Evolutionary conservation across 805 yeast genomes (phyloP), one percentile per base, ranked within the genome.

Genomic region (Candida khao-thaluensis): DNA sequence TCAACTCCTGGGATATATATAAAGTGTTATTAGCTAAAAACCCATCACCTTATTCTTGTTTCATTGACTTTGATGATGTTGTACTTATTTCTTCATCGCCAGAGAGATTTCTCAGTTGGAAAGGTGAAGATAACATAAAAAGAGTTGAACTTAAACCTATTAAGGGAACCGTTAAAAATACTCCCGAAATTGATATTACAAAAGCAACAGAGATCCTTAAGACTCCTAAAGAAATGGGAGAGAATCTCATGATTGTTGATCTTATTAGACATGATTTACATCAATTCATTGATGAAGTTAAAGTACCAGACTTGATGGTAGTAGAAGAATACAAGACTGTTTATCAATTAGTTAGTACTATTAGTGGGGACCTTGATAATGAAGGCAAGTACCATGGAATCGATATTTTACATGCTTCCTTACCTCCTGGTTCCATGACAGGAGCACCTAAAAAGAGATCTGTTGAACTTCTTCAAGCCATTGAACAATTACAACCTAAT

Each of bases 371-470:
- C 15, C 59, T 82, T 18, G 47, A 51, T 10, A 48, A 44, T 12
- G 31, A 42, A 8, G 63, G 49, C 20, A 30, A 31, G 5, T 80
- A 73, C 48, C 65, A 72, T 9, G 99, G 98, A 0, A 65, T 90
- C 17, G 98, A 93, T 56, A 66, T 91, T 2, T 69, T 93, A 9
- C 74, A 79, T 15, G 78, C 78, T 43, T 79, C 96, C 0, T 66
- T 95, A 24, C 99, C 99, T 2, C 96, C 99, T 0, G 99, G 99
- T 0, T 91, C 98, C 1, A 93, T 93, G 99, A 93, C 99, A 0
- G 99, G 99, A 2, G 99, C 99, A 0, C 99, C 99, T 2, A 93
- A 93, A 64, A 85, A 82, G 51, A 74, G 96, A 43, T 87, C 96
- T 0, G 95, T 93, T 5, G 93, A 91, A 58, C 59, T 95, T 4